These are phyloP conservation scores for Claviceps africana DNA, from an alignment of 2,329 filamentous ascomycete species.

Conservation along the genomic window DNA sequence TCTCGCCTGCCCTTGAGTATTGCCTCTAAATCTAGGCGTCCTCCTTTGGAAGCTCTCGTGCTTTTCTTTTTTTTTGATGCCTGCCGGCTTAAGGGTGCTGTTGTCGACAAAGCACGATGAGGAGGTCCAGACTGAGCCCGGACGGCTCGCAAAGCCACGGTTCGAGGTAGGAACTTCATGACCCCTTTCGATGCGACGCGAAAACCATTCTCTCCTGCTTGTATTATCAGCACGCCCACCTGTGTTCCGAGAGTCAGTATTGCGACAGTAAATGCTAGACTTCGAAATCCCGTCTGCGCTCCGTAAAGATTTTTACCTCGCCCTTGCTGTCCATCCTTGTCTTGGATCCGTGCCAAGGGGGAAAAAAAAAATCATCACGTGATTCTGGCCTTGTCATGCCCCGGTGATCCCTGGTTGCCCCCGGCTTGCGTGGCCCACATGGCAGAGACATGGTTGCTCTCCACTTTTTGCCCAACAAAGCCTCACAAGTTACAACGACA, in stretches of 20 bases:
- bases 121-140: conserved; percentile 7
- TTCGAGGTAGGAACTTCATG: conserved; percentile 18
- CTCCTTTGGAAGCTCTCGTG: not conserved
- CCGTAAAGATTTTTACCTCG: not conserved
- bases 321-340: not conserved
- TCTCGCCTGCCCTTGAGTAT: too few species aligned
- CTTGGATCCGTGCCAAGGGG: not conserved
- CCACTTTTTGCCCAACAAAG: not conserved
- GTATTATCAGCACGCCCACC: not conserved
- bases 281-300: not conserved
- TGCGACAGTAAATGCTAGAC: not conserved
- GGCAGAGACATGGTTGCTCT: not conserved
- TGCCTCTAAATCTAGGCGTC: too few species aligned
- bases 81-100: conserved; percentile 4
- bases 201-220: conserved; percentile 4
- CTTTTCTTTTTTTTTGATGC: conserved; percentile 1
- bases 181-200: conserved; percentile 5
- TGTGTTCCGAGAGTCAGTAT: not conserved
- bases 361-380: conserved; percentile 1
- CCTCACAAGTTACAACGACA: not conserved
- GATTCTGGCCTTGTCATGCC: too few species aligned
- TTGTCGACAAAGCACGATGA: conserved; percentile 14
- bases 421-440: too few species aligned
- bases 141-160: conserved; percentile 12
- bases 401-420: not conserved